Percentiles rank a stretch among this genome's conserved stretches.
phyloP scores from a whole-genome alignment of 2,329 filamentous ascomycete genomes.

The Rutstroemia sp. region DNA sequence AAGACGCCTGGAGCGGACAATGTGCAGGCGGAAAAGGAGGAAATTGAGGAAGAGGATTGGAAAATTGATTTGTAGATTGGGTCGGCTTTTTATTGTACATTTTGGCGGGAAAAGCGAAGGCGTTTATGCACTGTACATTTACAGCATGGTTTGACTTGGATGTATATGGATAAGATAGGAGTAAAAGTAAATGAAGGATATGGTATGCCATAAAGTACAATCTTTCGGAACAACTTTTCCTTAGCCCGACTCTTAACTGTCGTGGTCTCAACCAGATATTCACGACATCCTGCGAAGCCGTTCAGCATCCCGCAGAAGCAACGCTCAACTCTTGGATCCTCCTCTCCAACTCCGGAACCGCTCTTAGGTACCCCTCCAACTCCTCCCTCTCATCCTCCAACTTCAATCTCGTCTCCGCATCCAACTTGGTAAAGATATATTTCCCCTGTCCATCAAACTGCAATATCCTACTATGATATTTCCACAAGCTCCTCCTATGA shows the following conservation, averaged over 20 bases:
- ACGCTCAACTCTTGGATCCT: constrained; percentile 70
- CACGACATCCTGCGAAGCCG: background rate
- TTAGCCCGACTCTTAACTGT: background rate
- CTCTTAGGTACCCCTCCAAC: constrained; percentile 73
- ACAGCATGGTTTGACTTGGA: background rate
- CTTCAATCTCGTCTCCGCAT: constrained; percentile 76
- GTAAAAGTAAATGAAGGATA: too few species aligned
- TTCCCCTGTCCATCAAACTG: constrained; percentile 95
- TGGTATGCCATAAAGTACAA: too few species aligned
- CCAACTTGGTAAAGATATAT: constrained; percentile 81
- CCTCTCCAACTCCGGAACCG: constrained; percentile 82
- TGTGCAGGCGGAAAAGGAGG: background rate
- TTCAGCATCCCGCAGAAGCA: background rate
- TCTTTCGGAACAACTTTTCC: background rate
- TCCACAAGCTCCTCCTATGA: constrained; percentile 87
- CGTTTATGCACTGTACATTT: background rate
- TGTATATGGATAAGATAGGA: background rate
- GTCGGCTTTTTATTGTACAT: background rate
- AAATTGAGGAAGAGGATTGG: background rate
- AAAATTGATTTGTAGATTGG: background rate
- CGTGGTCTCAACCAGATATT: background rate
- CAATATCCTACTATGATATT: constrained; percentile 88
- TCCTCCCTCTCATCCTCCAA: constrained; percentile 97
- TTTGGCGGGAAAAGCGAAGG: background rate
- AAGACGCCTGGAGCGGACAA: background rate